Evolutionary conservation across 2,329 filamentous ascomycete genomes (phyloP).

Genomic region (Colletotrichum tamarilloi): DNA sequence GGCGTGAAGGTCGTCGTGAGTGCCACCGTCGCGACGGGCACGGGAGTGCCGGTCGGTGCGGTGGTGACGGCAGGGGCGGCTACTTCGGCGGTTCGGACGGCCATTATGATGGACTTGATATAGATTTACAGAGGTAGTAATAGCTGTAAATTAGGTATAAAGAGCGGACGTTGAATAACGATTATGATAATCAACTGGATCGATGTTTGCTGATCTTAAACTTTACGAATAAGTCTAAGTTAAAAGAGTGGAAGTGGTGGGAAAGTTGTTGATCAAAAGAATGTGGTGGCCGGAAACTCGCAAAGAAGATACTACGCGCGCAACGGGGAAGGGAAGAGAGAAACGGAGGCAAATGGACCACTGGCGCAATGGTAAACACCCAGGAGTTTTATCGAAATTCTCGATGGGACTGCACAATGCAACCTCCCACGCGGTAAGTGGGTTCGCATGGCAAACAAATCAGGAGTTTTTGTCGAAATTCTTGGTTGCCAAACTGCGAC

Average conservation of each 20-base stretch:
- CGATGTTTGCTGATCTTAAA: background rate
- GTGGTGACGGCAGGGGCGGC: background rate
- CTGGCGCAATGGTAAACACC: background rate
- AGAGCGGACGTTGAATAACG: background rate
- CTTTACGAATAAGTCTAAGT: background rate
- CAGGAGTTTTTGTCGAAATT: background rate
- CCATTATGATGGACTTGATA: background rate
- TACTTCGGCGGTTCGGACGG: background rate
- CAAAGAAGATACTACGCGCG: conserved; percentile 2
- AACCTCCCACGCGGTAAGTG: background rate
- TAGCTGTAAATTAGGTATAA: background rate
- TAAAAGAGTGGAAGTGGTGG: conserved; percentile 21
- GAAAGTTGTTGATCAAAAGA: conserved; percentile 19
- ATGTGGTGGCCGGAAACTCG: background rate
- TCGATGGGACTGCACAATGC: background rate
- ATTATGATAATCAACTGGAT: background rate
- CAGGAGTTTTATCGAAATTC: conserved; percentile 24
- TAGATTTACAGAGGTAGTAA: background rate
- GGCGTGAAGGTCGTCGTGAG: conserved; percentile 31
- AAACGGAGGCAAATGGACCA: background rate
- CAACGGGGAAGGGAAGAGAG: background rate
- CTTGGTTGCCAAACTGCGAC: background rate
- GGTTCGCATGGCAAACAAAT: background rate
- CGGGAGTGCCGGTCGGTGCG: background rate
- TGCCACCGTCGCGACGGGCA: conserved; percentile 16